These are phyloP conservation scores for Talaromyces piceae DNA, from an alignment of 2,329 filamentous ascomycete species.

Conservation along the genomic window DNA sequence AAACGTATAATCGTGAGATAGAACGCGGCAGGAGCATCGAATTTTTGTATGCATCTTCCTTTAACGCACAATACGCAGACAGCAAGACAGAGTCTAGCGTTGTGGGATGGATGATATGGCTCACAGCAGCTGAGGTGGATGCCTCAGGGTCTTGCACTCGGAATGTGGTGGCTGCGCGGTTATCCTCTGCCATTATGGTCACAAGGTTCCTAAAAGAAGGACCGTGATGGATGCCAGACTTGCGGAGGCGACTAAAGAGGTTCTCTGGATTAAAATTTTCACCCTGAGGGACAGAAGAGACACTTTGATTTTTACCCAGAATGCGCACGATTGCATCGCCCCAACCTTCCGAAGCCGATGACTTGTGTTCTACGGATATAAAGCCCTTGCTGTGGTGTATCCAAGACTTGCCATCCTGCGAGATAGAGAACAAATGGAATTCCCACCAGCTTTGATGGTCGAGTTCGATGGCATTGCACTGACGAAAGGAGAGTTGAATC, in stretches of 20 bases:
- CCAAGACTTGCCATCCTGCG: not conserved
- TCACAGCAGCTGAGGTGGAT: not conserved
- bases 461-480: not conserved
- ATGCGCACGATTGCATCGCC: not conserved
- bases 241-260: not conserved
- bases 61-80: not conserved
- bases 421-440: not conserved
- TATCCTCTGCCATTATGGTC: not conserved
- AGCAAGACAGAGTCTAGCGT: conserved; percentile 3
- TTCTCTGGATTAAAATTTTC: not conserved
- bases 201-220: not conserved
- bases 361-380: not conserved
- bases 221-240: not conserved
- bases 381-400: not conserved
- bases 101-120: not conserved
- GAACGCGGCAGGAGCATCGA: not conserved
- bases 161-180: not conserved
- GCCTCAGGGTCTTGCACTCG: not conserved
- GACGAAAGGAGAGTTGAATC: not conserved
- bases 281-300: not conserved
- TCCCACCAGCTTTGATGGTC: not conserved
- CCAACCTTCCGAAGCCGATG: not conserved
- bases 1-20: not conserved
- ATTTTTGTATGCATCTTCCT: not conserved
- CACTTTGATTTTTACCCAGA: not conserved